phyloP scores from a whole-genome alignment of 495 filamentous ascomycete species.

The Hypomontagnella submonticulosa region DNA sequence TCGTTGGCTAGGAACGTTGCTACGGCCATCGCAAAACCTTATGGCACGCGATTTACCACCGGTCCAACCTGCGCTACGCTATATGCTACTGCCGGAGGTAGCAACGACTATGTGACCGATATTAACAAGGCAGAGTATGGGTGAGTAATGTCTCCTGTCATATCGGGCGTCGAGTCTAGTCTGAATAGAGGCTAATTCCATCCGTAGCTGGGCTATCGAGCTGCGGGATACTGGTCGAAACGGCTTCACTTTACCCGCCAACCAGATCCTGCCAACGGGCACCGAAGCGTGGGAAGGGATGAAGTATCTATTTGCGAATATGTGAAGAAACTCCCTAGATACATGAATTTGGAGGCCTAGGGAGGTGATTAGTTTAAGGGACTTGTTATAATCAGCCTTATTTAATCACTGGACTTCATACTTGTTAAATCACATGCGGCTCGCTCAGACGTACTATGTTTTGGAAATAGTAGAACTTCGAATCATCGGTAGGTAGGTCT shows the following conservation, averaged over 20 bases:
- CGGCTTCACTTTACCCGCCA: conserved; percentile 68
- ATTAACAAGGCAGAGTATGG: conserved; percentile 60
- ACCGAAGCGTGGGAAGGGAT: conserved; percentile 67
- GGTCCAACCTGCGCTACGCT: conserved; percentile 68
- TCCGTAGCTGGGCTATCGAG: conserved; percentile 63
- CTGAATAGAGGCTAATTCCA: conserved; percentile 5
- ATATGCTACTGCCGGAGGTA: conserved; percentile 65
- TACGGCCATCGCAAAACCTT: conserved; percentile 55
- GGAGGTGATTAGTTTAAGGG: too few relatives aligned
- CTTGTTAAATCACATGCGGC: too few relatives aligned
- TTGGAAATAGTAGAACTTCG: too few relatives aligned
- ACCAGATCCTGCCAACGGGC: conserved; percentile 63
- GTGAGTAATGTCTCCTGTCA: conserved; percentile 28
- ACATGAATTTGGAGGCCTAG: background rate
- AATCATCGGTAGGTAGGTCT: too few relatives aligned
- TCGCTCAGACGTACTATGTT: too few relatives aligned
- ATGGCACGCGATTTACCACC: conserved; percentile 60
- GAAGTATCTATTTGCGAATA: conserved; percentile 63
- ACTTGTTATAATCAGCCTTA: too few relatives aligned
- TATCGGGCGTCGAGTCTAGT: background rate
- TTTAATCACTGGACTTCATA: too few relatives aligned
- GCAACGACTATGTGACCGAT: conserved; percentile 66
- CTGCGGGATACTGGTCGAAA: conserved; percentile 55
- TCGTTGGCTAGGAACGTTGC: conserved; percentile 50
- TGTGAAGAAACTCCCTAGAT: conserved; percentile 38